These are phyloP conservation scores for Jasminum sambac DNA, from an alignment of 257 asterid species.

Conservation along the genomic window DNA sequence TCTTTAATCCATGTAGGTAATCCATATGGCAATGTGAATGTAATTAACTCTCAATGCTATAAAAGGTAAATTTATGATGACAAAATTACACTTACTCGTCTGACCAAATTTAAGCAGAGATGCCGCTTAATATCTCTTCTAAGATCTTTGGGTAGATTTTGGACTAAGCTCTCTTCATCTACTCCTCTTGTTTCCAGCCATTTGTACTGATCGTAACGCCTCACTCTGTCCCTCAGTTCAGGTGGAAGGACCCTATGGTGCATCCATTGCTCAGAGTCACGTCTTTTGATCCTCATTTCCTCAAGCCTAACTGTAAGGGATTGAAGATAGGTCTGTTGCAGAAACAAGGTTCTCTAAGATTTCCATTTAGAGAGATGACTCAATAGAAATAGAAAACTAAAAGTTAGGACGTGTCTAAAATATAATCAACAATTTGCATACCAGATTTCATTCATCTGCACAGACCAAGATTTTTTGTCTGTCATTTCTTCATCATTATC, in stretches of 20 bases:
- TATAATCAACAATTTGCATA: no score
- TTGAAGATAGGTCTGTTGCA: conserved; percentile 87
- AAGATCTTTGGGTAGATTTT: conserved; percentile 83
- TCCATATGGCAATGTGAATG: neutral
- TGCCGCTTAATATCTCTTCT: conserved; percentile 91
- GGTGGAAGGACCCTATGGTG: conserved; percentile 90
- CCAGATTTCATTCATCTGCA: no score
- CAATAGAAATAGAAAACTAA: no score
- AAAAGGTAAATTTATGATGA: neutral
- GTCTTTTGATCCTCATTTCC: conserved; percentile 90
- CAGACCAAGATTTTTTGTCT: no score
- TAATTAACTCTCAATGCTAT: neutral
- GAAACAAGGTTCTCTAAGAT: conserved; percentile 19
- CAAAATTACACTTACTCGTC: conserved; percentile 56
- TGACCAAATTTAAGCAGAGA: conserved; percentile 81
- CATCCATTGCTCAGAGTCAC: conserved; percentile 99
- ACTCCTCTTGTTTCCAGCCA: conserved; percentile 96
- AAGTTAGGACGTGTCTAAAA: no score
- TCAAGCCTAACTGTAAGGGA: conserved; percentile 83
- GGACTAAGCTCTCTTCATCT: conserved; percentile 86
- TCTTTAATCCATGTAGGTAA: neutral
- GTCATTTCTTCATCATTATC: no score
- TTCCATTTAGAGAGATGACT: neutral
- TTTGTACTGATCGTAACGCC: conserved; percentile 91
- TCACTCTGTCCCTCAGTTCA: conserved; percentile 79